Percentiles rank a stretch among this genome's conserved stretches.
These are phyloP conservation scores for Wilcoxina mikolae DNA, from an alignment of 495 filamentous ascomycete species.

Conservation along the genomic window DNA sequence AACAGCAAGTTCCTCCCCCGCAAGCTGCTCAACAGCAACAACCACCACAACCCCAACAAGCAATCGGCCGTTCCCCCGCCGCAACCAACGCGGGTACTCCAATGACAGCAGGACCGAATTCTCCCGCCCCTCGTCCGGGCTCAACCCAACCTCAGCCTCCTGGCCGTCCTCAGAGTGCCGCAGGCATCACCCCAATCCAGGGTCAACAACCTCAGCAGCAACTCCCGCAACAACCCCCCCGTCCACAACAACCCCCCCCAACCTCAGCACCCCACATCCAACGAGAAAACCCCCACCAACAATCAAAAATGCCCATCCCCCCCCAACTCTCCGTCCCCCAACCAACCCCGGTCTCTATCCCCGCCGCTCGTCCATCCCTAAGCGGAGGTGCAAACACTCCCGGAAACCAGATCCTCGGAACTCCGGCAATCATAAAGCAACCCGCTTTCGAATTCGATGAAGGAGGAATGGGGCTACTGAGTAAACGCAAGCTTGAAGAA, in stretches of 20 bases:
- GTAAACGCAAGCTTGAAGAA: constrained; percentile 93
- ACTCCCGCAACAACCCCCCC: constrained; percentile 15
- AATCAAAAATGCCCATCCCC: constrained; percentile 50
- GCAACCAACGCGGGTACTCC: constrained; percentile 9
- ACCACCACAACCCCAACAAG: constrained; percentile 20
- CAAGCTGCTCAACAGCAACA: constrained; percentile 28
- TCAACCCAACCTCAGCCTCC: constrained; percentile 10
- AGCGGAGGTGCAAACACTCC: constrained; percentile 57
- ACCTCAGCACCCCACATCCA: constrained; percentile 4
- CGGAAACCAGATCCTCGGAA: constrained; percentile 62
- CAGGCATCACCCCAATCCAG: constrained; percentile 21
- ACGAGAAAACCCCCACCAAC: constrained; percentile 19
- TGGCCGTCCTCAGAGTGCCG: constrained; percentile 16
- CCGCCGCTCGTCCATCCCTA: constrained; percentile 55
- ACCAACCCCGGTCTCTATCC: constrained; percentile 59
- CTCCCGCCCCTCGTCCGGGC: constrained; percentile 16
- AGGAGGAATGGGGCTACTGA: constrained; percentile 74
- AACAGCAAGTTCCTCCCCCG: constrained; percentile 28
- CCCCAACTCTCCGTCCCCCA: constrained; percentile 56
- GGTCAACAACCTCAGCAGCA: constrained; percentile 13
- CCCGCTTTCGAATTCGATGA: constrained; percentile 73
- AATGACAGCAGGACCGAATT: constrained; percentile 20
- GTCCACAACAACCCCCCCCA: constrained; percentile 12
- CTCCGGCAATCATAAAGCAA: constrained; percentile 68
- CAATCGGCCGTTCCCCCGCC: constrained; percentile 2